A percentile compares a stretch with the other conserved stretches of the same genome.
phyloP scores from a whole-genome alignment of 257 asterid genomes.

The Primulina huaijiensis region DNA sequence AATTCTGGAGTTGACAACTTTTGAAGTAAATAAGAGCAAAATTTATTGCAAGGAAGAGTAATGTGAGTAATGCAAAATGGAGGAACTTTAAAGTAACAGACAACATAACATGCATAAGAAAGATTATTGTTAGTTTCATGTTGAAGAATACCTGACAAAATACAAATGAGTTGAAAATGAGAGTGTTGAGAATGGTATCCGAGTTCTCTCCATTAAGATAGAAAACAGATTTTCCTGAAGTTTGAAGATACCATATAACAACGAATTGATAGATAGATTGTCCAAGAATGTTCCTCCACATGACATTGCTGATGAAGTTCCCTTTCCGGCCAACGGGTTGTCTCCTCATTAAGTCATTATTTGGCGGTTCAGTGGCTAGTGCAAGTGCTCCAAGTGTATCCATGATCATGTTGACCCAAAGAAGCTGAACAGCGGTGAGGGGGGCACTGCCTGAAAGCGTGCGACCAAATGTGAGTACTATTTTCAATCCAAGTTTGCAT shows the following conservation, averaged over 20 bases:
- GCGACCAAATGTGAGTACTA: background rate
- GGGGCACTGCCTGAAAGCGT: conserved; percentile 72
- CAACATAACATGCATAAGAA: too few species aligned
- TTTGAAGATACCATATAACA: conserved; percentile 87
- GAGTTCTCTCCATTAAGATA: conserved; percentile 61
- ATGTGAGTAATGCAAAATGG: background rate
- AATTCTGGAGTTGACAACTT: conserved; percentile 1
- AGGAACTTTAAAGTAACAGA: background rate
- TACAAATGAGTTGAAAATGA: conserved; percentile 88
- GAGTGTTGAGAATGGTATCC: conserved; percentile 69
- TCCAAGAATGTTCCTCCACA: conserved; percentile 95
- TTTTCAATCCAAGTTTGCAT: background rate
- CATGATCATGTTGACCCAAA: conserved; percentile 99
- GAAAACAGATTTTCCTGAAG: conserved; percentile 63
- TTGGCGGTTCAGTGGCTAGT: conserved; percentile 96
- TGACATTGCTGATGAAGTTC: conserved; percentile 79
- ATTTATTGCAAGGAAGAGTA: background rate
- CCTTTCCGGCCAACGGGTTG: conserved; percentile 90
- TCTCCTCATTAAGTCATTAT: conserved; percentile 69
- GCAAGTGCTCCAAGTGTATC: conserved; percentile 99
- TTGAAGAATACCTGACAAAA: conserved; percentile 71
- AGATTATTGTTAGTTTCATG: background rate
- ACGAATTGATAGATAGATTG: conserved; percentile 85
- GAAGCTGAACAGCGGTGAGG: conserved; percentile 91
- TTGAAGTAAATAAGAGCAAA: background rate